These are phyloP conservation scores for Saxophila tyrrhenica DNA, from an alignment of 495 filamentous ascomycete species.

Conservation along the genomic window DNA sequence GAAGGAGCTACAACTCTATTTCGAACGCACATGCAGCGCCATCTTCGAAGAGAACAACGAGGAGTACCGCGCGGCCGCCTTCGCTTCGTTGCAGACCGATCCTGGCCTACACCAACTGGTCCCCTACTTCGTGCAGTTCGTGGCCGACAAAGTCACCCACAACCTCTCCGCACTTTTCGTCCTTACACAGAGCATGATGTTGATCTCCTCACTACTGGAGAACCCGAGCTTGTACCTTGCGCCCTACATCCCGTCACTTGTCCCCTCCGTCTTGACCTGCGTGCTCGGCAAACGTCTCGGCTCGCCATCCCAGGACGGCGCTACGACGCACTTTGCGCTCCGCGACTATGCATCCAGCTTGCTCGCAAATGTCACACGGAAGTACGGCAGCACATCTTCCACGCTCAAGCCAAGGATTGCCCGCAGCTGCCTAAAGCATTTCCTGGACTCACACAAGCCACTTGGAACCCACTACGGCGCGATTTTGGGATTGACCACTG, in stretches of 20 bases:
- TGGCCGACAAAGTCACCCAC: conserved; percentile 89
- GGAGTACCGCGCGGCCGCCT: conserved; percentile 70
- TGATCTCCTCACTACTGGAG: conserved; percentile 68
- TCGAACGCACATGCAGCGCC: conserved; percentile 79
- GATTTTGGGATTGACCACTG: conserved; percentile 59
- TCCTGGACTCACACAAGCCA: conserved; percentile 72
- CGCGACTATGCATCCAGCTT: conserved; percentile 75
- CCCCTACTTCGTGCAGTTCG: conserved; percentile 91
- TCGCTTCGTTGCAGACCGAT: conserved; percentile 70
- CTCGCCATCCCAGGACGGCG: conserved; percentile 31
- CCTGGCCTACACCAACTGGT: conserved; percentile 89
- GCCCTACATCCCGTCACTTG: conserved; percentile 75
- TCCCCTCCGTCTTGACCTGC: conserved; percentile 86
- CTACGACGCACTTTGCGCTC: conserved; percentile 59
- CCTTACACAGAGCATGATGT: conserved; percentile 79
- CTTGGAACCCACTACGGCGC: conserved; percentile 79
- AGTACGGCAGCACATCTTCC: conserved; percentile 62
- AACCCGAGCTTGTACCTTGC: conserved; percentile 77
- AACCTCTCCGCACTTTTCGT: conserved; percentile 75
- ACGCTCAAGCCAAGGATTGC: conserved; percentile 79
- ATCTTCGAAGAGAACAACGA: conserved; percentile 76
- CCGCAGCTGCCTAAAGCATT: conserved; percentile 76
- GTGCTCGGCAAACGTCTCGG: conserved; percentile 77
- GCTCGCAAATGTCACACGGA: conserved; percentile 56
- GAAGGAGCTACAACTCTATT: conserved; percentile 94